Conservation (phyloP, 352 stramenopile genomes). For the Globisporangium cystogenes region DNA sequence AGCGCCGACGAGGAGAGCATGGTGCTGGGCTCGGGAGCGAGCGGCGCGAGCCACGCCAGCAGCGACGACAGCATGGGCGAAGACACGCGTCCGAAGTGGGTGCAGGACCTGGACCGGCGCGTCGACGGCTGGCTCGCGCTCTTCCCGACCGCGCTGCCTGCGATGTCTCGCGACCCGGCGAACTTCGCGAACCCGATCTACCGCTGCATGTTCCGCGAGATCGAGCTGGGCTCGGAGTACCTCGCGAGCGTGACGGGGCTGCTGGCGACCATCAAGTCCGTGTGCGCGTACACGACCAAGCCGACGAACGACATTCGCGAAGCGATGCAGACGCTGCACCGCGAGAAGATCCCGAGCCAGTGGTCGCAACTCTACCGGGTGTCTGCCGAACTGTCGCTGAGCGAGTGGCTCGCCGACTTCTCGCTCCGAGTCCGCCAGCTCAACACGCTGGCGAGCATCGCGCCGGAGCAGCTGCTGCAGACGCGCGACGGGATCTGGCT, state of each 20-base stretch:
- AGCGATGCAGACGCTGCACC: slow-evolving; percentile 70
- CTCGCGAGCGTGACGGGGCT: slow-evolving; percentile 61
- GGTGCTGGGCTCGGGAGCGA: slow-evolving; percentile 29
- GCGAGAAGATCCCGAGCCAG: slow-evolving; percentile 55
- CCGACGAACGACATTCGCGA: slow-evolving; percentile 85
- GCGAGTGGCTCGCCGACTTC: slow-evolving; percentile 86
- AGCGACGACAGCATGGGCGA: slow-evolving; percentile 17
- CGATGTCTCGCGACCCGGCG: slow-evolving; percentile 35
- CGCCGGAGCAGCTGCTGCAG: slow-evolving; percentile 32
- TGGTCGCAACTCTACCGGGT: slow-evolving; percentile 62
- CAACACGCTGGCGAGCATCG: slow-evolving; percentile 32
- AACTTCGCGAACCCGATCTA: slow-evolving; percentile 88
- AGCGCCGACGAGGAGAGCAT: slow-evolving; percentile 55
- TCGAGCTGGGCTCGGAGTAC: slow-evolving; percentile 65
- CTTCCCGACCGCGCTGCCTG: slow-evolving; percentile 43
- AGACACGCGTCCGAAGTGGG: slow-evolving; percentile 70
- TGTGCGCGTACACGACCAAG: slow-evolving; percentile 82
- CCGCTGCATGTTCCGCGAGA: slow-evolving; percentile 88
- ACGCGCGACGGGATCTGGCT: slow-evolving; percentile 71
- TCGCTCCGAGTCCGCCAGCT: slow-evolving; percentile 68
- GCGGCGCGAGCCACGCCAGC: slow-evolving; percentile 16
- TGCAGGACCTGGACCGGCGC: slow-evolving; percentile 72
- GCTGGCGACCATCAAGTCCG: slow-evolving; percentile 59
- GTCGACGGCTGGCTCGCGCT: slow-evolving; percentile 56
- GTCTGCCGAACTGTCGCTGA: slow-evolving; percentile 49